Conservation (phyloP, 2,329 filamentous ascomycete species). For the Colletotrichum cordylinicola region DNA sequence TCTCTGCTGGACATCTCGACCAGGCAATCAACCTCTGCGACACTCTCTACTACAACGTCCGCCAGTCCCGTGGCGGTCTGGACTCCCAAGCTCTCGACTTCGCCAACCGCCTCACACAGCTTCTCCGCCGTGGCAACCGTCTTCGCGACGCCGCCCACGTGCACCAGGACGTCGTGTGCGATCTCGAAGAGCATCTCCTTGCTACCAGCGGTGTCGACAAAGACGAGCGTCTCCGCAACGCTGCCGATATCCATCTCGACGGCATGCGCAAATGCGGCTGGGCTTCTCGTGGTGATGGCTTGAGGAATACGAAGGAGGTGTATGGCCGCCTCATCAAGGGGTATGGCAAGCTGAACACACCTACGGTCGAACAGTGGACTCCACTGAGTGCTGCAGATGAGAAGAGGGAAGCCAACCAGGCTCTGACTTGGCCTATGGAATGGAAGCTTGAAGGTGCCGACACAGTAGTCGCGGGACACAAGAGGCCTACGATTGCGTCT, state of each 20-base stretch:
- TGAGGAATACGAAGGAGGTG: conserved; percentile 3
- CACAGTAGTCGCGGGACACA: neutral
- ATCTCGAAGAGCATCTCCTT: conserved; percentile 24
- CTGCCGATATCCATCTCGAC: conserved; percentile 25
- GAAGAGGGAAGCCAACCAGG: conserved; percentile 25
- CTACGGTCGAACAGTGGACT: conserved; percentile 23
- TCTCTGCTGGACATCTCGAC: conserved; percentile 29
- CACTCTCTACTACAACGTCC: conserved; percentile 38
- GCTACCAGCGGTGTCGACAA: conserved; percentile 5
- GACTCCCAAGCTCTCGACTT: conserved; percentile 32
- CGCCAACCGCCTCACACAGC: conserved; percentile 32
- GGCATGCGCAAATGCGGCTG: conserved; percentile 28
- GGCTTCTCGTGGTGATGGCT: conserved; percentile 19
- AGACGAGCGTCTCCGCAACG: conserved; percentile 23
- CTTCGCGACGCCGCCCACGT: conserved; percentile 32
- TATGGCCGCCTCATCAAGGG: conserved; percentile 16
- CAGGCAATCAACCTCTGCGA: conserved; percentile 34
- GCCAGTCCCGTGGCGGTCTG: conserved; percentile 34
- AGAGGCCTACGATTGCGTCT: conserved; percentile 22
- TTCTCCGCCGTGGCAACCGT: conserved; percentile 30
- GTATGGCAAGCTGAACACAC: conserved; percentile 24
- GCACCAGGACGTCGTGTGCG: conserved; percentile 33
- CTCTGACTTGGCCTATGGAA: conserved; percentile 12
- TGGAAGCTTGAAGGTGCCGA: conserved; percentile 21
- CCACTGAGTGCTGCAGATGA: conserved; percentile 11